Conservation (phyloP, 345 rosid genomes). For the Bruguiera parviflora region DNA sequence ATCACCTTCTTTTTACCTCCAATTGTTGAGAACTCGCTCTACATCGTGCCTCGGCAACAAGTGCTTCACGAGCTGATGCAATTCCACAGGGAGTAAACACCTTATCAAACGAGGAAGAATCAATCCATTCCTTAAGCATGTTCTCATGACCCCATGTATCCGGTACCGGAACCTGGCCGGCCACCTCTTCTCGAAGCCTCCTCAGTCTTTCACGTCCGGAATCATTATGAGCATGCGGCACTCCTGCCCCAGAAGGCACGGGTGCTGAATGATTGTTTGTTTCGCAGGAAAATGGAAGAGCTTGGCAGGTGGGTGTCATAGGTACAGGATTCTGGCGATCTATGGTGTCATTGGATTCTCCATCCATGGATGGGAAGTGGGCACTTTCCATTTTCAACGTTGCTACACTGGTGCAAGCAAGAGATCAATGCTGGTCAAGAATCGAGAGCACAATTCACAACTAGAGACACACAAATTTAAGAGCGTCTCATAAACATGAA, state of each 20-base stretch:
- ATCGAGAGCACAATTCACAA: conserved; percentile 3
- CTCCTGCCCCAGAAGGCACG: background rate
- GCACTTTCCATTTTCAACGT: conserved; percentile 16
- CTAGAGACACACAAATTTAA: too few relatives aligned
- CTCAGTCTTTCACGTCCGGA: conserved; percentile 63
- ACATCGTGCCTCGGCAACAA: conserved; percentile 41
- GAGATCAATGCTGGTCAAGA: background rate
- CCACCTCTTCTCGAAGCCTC: conserved; percentile 55
- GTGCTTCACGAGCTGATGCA: conserved; percentile 64
- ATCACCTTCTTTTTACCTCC: conserved; percentile 44
- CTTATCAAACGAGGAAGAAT: conserved; percentile 49
- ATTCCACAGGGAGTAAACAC: conserved; percentile 43
- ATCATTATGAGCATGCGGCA: background rate
- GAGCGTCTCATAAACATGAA: background rate
- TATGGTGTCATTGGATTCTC: conserved; percentile 10
- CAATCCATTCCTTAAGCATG: conserved; percentile 62
- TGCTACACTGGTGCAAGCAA: too few relatives aligned
- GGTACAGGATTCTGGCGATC: background rate
- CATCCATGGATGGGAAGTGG: conserved; percentile 11
- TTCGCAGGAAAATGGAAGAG: conserved; percentile 4
- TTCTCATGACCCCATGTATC: conserved; percentile 68
- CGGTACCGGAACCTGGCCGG: conserved; percentile 53
- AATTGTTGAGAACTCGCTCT: conserved; percentile 25
- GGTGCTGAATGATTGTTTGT: conserved; percentile 9
- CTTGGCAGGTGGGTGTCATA: conserved; percentile 7